phyloP scores from a whole-genome alignment of 139 green algal species.

The Chlorella vulgaris region DNA sequence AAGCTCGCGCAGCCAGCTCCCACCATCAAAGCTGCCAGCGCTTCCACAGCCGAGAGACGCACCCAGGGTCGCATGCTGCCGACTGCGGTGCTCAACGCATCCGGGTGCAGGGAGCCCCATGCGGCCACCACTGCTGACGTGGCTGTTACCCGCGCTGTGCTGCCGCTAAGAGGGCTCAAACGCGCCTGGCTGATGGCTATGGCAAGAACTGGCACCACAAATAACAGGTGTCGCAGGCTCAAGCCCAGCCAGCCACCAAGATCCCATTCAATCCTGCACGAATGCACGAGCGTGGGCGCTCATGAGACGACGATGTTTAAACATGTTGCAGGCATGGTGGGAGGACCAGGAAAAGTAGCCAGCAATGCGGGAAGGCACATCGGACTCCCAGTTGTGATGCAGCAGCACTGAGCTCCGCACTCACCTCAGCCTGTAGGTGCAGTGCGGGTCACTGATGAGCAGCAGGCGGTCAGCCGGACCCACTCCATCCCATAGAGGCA shows the following conservation, averaged over 20 bases:
- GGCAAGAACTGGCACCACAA: conserved; percentile 2
- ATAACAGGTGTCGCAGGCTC: conserved; percentile 19
- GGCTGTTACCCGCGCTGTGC: neutral
- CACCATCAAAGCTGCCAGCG: conserved; percentile 1
- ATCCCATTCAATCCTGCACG: conserved; percentile 23
- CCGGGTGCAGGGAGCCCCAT: conserved; percentile 7
- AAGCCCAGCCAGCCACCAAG: conserved; percentile 23
- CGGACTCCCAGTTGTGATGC: too few species aligned
- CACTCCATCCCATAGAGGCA: conserved; percentile 28
- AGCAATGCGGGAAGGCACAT: too few species aligned
- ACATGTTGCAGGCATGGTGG: too few species aligned
- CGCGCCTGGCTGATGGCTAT: neutral
- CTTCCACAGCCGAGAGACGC: neutral
- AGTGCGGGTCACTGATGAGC: conserved; percentile 21
- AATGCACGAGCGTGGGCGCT: neutral
- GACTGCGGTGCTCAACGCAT: neutral
- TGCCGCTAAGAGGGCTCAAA: conserved; percentile 5
- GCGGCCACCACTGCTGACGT: neutral
- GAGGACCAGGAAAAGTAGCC: too few species aligned
- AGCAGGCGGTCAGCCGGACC: neutral
- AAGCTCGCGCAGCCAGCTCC: neutral
- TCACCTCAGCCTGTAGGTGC: conserved; percentile 5
- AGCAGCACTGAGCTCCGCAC: too few species aligned
- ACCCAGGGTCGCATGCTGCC: neutral
- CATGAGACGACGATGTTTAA: too few species aligned